Percentiles rank a stretch among this genome's conserved stretches.
phyloP scores from a whole-genome alignment of 2,329 filamentous ascomycete species.

The Ophidiomyces ophidiicola region DNA sequence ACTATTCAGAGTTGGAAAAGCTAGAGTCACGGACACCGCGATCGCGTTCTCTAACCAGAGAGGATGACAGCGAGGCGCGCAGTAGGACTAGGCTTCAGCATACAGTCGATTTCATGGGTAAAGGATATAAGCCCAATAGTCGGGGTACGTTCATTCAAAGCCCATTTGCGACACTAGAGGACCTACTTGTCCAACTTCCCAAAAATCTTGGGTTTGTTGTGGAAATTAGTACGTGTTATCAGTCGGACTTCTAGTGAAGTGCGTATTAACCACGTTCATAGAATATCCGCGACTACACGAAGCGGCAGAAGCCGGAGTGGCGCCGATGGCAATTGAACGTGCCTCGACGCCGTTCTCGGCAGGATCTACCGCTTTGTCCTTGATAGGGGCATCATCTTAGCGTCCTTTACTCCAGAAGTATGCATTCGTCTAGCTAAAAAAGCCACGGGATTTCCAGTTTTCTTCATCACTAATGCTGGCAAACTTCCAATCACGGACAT shows the following conservation, averaged over 20 bases:
- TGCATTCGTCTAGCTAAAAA: slow-evolving; percentile 21
- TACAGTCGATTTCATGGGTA: slow-evolving; percentile 30
- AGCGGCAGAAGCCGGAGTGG: slow-evolving; percentile 25
- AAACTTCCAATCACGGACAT: slow-evolving; percentile 19
- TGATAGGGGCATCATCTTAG: slow-evolving; percentile 24
- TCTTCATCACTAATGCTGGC: slow-evolving; percentile 23
- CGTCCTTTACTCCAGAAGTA: slow-evolving; percentile 22
- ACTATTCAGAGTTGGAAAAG: slow-evolving; percentile 11
- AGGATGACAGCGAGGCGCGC: slow-evolving; percentile 7
- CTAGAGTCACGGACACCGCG: slow-evolving; percentile 8
- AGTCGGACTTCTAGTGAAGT: not conserved
- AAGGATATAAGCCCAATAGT: slow-evolving; percentile 33
- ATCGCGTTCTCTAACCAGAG: slow-evolving; percentile 18
- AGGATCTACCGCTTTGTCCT: slow-evolving; percentile 20
- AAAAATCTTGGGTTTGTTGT: slow-evolving; percentile 30
- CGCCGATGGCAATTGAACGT: slow-evolving; percentile 29
- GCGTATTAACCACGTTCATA: slow-evolving; percentile 13
- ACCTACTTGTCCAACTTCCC: slow-evolving; percentile 28
- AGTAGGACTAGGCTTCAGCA: slow-evolving; percentile 26
- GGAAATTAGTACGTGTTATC: slow-evolving; percentile 28
- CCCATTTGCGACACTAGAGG: slow-evolving; percentile 29
- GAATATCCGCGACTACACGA: slow-evolving; percentile 34
- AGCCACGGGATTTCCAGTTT: slow-evolving; percentile 18
- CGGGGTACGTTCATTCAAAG: slow-evolving; percentile 29
- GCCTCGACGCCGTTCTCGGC: slow-evolving; percentile 28